A percentile compares a stretch with the other conserved stretches of the same genome.
phyloP scores from a whole-genome alignment of 768 basidiomycete species.

The Hydnomerulius pinastri region DNA sequence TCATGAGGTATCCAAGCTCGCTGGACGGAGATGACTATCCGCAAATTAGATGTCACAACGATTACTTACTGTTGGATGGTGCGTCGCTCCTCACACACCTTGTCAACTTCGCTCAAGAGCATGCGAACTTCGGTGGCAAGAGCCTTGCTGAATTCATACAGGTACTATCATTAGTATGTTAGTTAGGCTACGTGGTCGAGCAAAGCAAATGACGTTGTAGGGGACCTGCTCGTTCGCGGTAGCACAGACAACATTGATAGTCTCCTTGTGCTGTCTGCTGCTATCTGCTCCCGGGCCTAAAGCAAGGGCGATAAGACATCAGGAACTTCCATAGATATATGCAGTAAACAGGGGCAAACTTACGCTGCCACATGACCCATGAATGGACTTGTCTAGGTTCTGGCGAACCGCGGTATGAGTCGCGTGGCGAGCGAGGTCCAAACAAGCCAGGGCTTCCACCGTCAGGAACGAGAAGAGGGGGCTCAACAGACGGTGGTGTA shows the following conservation, averaged over 20 bases:
- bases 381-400: too few relatives aligned
- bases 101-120: constrained; percentile 81
- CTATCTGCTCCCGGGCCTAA: constrained; percentile 73
- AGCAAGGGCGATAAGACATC: constrained; percentile 12
- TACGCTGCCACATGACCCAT: constrained; percentile 72
- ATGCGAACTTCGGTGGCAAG: constrained; percentile 82
- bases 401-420: constrained; percentile 33
- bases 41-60: neutral
- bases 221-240: constrained; percentile 78
- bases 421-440: constrained; percentile 70
- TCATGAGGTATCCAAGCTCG: constrained; percentile 72
- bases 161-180: constrained; percentile 59
- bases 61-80: constrained; percentile 72
- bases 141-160: constrained; percentile 87
- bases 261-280: constrained; percentile 63
- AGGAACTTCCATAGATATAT: neutral
- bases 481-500: constrained; percentile 59
- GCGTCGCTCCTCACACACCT: constrained; percentile 76
- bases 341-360: constrained; percentile 31
- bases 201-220: constrained; percentile 85
- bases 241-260: constrained; percentile 63
- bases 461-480: constrained; percentile 64
- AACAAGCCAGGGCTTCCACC: constrained; percentile 68
- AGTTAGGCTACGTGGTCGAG: too few relatives aligned
- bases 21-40: constrained; percentile 38